Base-by-base conservation (phyloP, 352 stramenopile species). In the Halophytophthora batemanensis region DNA sequence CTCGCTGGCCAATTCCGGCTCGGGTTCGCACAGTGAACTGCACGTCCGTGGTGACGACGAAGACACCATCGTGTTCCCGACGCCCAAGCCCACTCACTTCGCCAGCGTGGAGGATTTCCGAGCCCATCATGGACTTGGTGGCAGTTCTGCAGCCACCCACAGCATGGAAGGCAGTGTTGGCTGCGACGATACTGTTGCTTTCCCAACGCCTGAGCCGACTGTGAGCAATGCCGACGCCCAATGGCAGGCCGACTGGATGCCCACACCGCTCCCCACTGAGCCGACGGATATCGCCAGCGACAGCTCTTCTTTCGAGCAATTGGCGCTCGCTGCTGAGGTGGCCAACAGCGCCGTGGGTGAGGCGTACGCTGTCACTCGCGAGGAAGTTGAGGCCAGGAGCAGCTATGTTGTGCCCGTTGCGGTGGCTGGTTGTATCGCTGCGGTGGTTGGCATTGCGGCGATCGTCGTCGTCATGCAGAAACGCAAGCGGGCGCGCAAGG, bases 381-480 rank as follows among this genome's bases (percentile, higher is more conserved):
- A 55, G 3, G 68, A 71, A 23, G 53, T 69, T 11, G 71, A 71
- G 35, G 36, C 56, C 14, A 35, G 35, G 7, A 58, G 37, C 29
- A 57, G 23, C 21, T 57, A 45, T 17, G 69, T 60, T 12, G 34
- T 72, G 8, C 61, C 61, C 7, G 50, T 79, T 36, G 64, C 64
- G 1, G 54, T 68, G 2, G 58, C 59, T 21, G 72, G 66, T 15
- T 80, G 69, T 52, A 61, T 68, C 23, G 66, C 71, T 8, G 72
- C 53, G 23, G 66, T 71, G n/a, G 61, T 78, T 12, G 72, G 53
- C 34, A 62, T 69, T 3, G 64, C 71, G 28, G 72, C 61, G 35
- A 65, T 76, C 36, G 54, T 65, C 28, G 42, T 78, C 35, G 44
- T 77, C 53, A 69, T 53, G 13, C 54, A 59, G 54, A 83, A 78